Conservation (phyloP, 1,284 basidiomycete genomes). For the Austroboletus sp. region DNA sequence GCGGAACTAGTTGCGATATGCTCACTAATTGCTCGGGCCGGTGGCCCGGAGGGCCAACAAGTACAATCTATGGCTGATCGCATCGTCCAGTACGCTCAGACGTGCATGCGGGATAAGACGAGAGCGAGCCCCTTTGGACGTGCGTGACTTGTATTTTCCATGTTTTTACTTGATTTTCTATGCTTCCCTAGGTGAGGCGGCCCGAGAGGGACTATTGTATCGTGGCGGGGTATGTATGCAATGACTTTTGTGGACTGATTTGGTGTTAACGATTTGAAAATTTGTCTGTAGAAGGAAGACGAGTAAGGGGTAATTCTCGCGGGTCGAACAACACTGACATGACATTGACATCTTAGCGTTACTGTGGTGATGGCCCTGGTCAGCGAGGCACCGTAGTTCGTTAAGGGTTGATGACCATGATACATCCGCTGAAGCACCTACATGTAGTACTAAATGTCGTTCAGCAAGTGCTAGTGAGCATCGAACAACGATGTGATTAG, state of each 20-base stretch:
- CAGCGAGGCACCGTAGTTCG: constrained; percentile 28
- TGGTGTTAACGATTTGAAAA: neutral
- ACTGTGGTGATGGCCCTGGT: constrained; percentile 43
- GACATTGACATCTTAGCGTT: constrained; percentile 29
- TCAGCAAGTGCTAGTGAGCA: too few species aligned
- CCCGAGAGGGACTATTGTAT: constrained; percentile 56
- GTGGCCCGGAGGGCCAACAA: constrained; percentile 50
- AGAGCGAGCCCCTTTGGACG: constrained; percentile 68
- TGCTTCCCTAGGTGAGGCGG: constrained; percentile 46
- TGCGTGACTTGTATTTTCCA: constrained; percentile 30
- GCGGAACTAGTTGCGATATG: constrained; percentile 65
- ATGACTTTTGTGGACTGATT: neutral
- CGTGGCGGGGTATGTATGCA: constrained; percentile 54
- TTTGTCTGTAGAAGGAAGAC: constrained; percentile 52
- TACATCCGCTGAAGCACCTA: too few species aligned
- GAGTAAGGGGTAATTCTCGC: constrained; percentile 42
- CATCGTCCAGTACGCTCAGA: constrained; percentile 60
- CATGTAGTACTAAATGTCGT: too few species aligned
- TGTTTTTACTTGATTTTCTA: constrained; percentile 2
- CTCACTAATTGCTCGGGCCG: constrained; percentile 52
- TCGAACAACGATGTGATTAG: neutral
- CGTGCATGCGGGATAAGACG: constrained; percentile 59
- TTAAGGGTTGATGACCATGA: too few species aligned
- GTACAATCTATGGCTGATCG: constrained; percentile 67
- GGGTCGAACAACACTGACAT: constrained; percentile 21